Conservation (phyloP, 805 yeast species). For the Spathaspora hagerdaliae region DNA sequence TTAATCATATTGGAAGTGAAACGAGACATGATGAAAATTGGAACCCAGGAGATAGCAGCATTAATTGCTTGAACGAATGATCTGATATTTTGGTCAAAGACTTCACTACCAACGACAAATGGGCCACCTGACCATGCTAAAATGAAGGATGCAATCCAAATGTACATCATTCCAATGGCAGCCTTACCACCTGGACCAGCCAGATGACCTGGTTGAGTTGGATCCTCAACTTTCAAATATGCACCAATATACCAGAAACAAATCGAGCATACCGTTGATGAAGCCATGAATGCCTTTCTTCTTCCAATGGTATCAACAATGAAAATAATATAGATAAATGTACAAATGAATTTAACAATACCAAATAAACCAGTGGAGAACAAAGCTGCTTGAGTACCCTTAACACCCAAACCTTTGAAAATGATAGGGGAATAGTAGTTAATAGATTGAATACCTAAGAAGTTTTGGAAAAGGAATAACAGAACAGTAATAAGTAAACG, state of each 20-base stretch:
- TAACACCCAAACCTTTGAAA: conserved; percentile 31
- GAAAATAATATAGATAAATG: conserved; percentile 29
- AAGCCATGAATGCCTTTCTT: conserved; percentile 31
- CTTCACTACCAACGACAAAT: conserved; percentile 36
- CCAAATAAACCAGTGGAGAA: conserved; percentile 40
- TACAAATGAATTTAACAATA: conserved; percentile 33
- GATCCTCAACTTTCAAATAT: conserved; percentile 31
- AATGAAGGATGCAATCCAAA: conserved; percentile 39
- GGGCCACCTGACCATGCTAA: conserved; percentile 41
- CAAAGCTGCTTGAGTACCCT: conserved; percentile 33
- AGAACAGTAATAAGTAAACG: conserved; percentile 29
- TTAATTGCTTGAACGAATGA: conserved; percentile 38
- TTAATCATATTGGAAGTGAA: conserved; percentile 31
- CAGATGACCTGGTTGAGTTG: conserved; percentile 23
- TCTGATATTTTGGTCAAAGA: conserved; percentile 37
- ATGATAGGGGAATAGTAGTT: conserved; percentile 37
- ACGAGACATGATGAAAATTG: conserved; percentile 34
- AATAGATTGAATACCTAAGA: conserved; percentile 37
- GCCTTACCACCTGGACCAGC: conserved; percentile 39
- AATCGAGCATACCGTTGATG: conserved; percentile 28
- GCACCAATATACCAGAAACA: conserved; percentile 40
- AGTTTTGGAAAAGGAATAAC: conserved; percentile 34
- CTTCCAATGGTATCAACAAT: conserved; percentile 35
- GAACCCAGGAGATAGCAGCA: conserved; percentile 39
- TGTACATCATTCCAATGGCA: conserved; percentile 38